phyloP scores from a whole-genome alignment of 169 alveolate genomes.

The Plasmodium ovale region DNA sequence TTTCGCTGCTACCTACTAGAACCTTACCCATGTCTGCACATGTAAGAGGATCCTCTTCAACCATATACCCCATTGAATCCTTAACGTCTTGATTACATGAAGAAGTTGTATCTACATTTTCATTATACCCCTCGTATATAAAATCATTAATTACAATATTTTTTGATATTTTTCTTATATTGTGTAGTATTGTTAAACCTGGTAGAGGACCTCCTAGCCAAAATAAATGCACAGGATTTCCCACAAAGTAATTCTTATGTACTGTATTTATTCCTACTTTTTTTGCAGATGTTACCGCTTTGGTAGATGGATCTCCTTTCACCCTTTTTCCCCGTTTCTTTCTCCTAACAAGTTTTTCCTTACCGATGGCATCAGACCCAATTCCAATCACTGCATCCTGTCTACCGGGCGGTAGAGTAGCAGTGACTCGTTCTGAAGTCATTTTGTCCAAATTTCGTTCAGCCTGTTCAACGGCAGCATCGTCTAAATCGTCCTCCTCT shows the following conservation, averaged over 20 bases:
- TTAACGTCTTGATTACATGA: background rate
- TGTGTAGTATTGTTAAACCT: slow-evolving; percentile 65
- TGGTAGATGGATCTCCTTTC: background rate
- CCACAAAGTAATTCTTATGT: slow-evolving; percentile 3
- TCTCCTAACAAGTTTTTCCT: background rate
- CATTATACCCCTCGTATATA: slow-evolving; percentile 71
- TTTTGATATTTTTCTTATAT: slow-evolving; percentile 55
- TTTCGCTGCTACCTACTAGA: background rate
- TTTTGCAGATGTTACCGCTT: background rate
- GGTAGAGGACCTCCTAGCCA: slow-evolving; percentile 77
- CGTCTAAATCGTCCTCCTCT: background rate
- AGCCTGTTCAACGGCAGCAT: background rate
- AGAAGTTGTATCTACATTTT: background rate
- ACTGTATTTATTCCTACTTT: background rate
- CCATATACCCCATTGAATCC: background rate
- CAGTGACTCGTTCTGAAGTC: too few relatives aligned
- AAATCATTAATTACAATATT: slow-evolving; percentile 60
- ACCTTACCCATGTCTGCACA: background rate
- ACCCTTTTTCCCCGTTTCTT: background rate
- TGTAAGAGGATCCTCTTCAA: too few relatives aligned
- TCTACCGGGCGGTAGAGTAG: too few relatives aligned
- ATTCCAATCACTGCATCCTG: too few relatives aligned
- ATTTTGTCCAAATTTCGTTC: background rate
- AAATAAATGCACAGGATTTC: slow-evolving; percentile 57
- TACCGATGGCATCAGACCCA: too few relatives aligned